Evolutionary conservation across 305 asterid genomes (phyloP), one percentile per base, ranked within the genome.

Genomic region (Withania somnifera): DNA sequence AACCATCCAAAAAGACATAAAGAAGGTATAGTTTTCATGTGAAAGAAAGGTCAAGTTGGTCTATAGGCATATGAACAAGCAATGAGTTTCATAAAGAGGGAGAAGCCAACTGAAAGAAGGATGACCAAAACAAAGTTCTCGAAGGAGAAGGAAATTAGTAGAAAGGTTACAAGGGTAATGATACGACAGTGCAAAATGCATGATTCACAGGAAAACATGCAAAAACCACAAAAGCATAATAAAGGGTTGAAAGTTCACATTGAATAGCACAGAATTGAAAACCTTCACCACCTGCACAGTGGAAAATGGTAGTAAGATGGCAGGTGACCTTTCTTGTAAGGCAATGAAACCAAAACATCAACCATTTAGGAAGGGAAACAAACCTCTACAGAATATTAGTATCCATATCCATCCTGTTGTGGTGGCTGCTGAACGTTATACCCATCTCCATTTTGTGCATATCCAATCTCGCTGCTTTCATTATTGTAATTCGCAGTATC

Each of bases 201-300:
- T 64, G 50, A 66, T n/a, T 73, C 36, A 83, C 30, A 56, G 32
- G 30, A 2, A 20, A 17, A 61, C 69, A 85, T 61, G 87, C 63
- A 8, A 78, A n/a, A 64, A 82, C 77, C 30, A 34, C 83, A 84
- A 81, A 85, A 84, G 89, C 81, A 85, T 84, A 45, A 67, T 51
- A 83, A 84, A 34, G 34, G 63, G 63, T 77, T 60, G 87, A 71
- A 81, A 57, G 32, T 87, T 89, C 90, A 90, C 84, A 86, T 85
- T 89, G 92, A 92, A 90, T 82, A 89, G 81, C 89, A 92, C 81
- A 92, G 90, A 89, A 91, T 85, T 88, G 97, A 83, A 91, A 90
- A 90, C 96, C 95, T 92, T 96, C 95, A 91, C 92, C 97, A 89
- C 97, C 98, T 93, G 97, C 97, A 94, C 94, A 90, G 92, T 90